Base-by-base conservation (phyloP, 768 basidiomycete species). In the Lentinus tigrinus region DNA sequence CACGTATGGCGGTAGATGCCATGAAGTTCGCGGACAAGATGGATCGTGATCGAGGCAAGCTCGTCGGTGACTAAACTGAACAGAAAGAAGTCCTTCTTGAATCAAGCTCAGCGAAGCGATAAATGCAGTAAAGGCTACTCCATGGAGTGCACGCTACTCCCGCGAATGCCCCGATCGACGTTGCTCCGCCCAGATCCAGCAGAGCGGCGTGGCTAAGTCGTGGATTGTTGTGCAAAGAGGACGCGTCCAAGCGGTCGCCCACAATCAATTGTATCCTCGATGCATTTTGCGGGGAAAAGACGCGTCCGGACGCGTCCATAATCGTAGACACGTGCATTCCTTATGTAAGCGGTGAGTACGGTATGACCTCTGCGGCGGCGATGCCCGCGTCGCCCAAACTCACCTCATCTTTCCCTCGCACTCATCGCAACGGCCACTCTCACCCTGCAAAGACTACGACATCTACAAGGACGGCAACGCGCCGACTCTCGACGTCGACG, bases 301-400 rank as follows among this genome's bases (percentile, higher is more conserved):
- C 57, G 57, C 57, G 57, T 57, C 46, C 28, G 34, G 36, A 26
- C 46, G 57, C 50, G 39, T 34, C 39, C 40, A 28, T 17, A 38
- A 43, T 50, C 11, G 37, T n/a, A 26, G 44, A 39, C 52, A 54
- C 52, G 52, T 59, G 52, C 52, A 8, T n/a, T 40, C 51, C 54
- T 59, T 49, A 59, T 39, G 38, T 59, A 59, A 59, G 31, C 27
- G 10, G 23, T 36, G 52, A 49, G 52, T 56, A 50, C 49, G 47
- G 44, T 10, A 28, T 34, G 50, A 50, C 52, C 52, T 59, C 52
- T 42, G 58, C 52, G 47, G 58, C 52, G 47, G 47, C 26, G 47
- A 49, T 57, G 39, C 43, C 56, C 42, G 52, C n/a, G 24, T 26
- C 36, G 27, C 52, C 24, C 21, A 38, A 26, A 27, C 8, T 40